A percentile compares a stretch with the other conserved stretches of the same genome.
These are phyloP conservation scores for Candida chilensis DNA, from an alignment of 805 yeast species.

Conservation along the genomic window DNA sequence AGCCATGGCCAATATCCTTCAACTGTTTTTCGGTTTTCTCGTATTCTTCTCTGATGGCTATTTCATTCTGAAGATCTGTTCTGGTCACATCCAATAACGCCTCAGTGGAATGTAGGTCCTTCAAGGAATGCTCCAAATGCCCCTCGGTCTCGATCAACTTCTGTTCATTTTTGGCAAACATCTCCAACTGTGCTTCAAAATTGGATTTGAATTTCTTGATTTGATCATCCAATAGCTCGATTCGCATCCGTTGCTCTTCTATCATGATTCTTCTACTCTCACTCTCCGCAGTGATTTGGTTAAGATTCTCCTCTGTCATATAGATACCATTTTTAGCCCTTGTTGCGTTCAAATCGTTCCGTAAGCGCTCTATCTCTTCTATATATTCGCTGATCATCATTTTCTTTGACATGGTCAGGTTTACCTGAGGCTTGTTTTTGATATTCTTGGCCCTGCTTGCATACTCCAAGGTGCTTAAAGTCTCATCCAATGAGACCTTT, in stretches of 20 bases:
- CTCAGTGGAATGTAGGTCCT: neutral
- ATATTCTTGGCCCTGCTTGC: slow-evolving; percentile 50
- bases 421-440: slow-evolving; percentile 58
- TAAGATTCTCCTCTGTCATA: slow-evolving; percentile 43
- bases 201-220: slow-evolving; percentile 27
- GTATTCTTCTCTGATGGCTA: slow-evolving; percentile 1
- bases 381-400: slow-evolving; percentile 42
- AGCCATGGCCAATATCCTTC: neutral
- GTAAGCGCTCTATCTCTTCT: slow-evolving; percentile 44
- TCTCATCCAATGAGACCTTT: slow-evolving; percentile 66
- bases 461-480: slow-evolving; percentile 77
- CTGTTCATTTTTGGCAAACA: slow-evolving; percentile 4
- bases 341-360: slow-evolving; percentile 54
- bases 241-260: slow-evolving; percentile 39
- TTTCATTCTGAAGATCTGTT: neutral
- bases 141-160: slow-evolving; percentile 1
- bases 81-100: neutral
- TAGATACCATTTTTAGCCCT: slow-evolving; percentile 61
- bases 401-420: slow-evolving; percentile 52
- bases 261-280: slow-evolving; percentile 41
- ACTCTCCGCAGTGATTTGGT: slow-evolving; percentile 24
- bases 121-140: neutral
- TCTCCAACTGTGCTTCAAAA: slow-evolving; percentile 18
- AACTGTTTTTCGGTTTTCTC: slow-evolving; percentile 1
- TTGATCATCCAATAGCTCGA: slow-evolving; percentile 39